Base-by-base conservation (phyloP, 75 land plant species). In the Cunninghamia lanceolata region DNA sequence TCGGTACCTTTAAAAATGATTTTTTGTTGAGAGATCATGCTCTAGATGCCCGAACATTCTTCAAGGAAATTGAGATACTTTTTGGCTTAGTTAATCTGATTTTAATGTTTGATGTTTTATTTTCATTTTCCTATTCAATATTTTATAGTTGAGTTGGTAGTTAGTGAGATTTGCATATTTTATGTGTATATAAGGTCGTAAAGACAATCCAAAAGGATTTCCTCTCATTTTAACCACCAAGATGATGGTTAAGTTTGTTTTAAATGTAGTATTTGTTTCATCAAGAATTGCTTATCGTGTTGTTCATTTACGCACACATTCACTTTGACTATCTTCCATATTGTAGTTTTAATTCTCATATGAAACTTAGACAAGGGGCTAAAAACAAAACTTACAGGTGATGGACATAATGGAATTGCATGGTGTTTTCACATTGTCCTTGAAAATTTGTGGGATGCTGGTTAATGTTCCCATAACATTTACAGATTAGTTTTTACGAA, bases 401-500 rank as follows among this genome's bases (percentile, higher is more conserved):
- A 38, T 77, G 21, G 30, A 45, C 21, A 28, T 76, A 38, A 38
- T 36, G 79, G 15, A 76, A 9, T 76, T 38, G 14, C 32, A 43
- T 45, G 3, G 3, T 80, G 34, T 34, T 34, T 11, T 32, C 0
- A 14, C 7, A 28, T 66, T 66, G n/a, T 28, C 9, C 70, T 66
- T 66, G 4, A 50, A 39, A 80, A 45, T 28, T n/a, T n/a, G n/a
- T 80, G 1, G 25, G 13, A 28, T 80, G 82, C n/a, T 45, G 34
- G 39, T 28, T 80, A 80, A 0, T 80, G 45, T 45, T 80, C 35
- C 9, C 4, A 3, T 45, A 19, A 15, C 2, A 17, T 77, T 82
- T 83, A 47, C 86, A 97, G 99, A 92, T 89, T 97, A 38, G 88
- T 97, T 9, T 97, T 97, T 66, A 94, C 99, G 7, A 97, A 94